Conservation (phyloP, 1,284 basidiomycete genomes). For the Fomitopsis palustris region DNA sequence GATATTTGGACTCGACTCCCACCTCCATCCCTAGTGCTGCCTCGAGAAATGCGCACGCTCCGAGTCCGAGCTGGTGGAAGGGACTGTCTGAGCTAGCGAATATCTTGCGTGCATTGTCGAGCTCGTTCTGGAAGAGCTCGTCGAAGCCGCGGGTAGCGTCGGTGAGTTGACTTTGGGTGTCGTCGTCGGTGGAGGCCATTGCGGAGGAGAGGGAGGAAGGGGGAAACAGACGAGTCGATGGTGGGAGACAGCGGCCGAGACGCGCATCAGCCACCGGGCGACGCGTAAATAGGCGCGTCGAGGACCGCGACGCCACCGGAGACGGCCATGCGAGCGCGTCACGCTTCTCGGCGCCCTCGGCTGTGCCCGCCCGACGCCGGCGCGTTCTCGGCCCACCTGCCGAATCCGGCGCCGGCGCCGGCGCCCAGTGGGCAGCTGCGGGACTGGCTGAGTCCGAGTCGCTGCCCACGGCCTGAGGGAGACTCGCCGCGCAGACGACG, state of each 20-base stretch:
- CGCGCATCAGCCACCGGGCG: not conserved
- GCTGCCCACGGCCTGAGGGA: too few relatives aligned
- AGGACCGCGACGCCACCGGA: too few relatives aligned
- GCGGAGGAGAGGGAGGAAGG: not conserved
- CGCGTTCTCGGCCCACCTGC: not conserved
- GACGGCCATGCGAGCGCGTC: not conserved
- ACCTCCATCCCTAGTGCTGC: slow-evolving; percentile 82
- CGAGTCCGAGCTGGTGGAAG: slow-evolving; percentile 68
- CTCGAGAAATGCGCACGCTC: slow-evolving; percentile 71
- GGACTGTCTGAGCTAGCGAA: slow-evolving; percentile 54
- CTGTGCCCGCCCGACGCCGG: not conserved
- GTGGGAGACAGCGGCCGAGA: not conserved
- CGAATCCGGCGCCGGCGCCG: not conserved
- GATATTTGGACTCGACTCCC: slow-evolving; percentile 15
- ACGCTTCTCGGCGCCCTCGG: not conserved
- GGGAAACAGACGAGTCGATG: not conserved
- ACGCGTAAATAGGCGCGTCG: slow-evolving; percentile 2
- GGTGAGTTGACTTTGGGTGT: slow-evolving; percentile 35
- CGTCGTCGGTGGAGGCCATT: slow-evolving; percentile 18
- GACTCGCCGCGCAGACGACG: slow-evolving; percentile 34
- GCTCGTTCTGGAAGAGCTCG: slow-evolving; percentile 62
- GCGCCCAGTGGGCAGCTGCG: not conserved
- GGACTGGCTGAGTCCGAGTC: too few relatives aligned
- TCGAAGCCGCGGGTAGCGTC: slow-evolving; percentile 62
- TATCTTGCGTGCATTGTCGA: slow-evolving; percentile 46